Base-by-base conservation (phyloP, 441 rosid species). In the Populus hybrid region DNA sequence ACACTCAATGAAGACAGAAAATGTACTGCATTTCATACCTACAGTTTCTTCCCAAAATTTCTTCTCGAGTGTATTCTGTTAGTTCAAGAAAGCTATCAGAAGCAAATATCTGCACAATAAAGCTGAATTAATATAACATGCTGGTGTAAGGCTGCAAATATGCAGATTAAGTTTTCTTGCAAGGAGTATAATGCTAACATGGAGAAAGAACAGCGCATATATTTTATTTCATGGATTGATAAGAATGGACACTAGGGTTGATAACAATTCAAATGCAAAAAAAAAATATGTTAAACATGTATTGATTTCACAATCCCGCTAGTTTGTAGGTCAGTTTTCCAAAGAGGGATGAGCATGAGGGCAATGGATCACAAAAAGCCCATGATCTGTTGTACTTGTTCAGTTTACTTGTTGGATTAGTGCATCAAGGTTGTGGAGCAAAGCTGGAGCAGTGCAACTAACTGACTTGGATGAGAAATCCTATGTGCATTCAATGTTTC, bases 61-160 rank as follows among this genome's bases (percentile, higher is more conserved):
- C 97, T 83, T 95, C 99, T 1, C 99, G 92, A 67, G 98, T 76
- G 80, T 85, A 93, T 83, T 95, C 98, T 12, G 98, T 95, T 86
- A 95, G 76, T 84, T 95, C 97, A 82, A 95, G 97, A 83, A 95
- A 95, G 86, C 96, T 95, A 85, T 95, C 98, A 4, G 99, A 95
- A 30, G 99, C 99, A 84, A 93, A 95, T 81, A 95, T 95, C 99
- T 95, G 92, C 87, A 85, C 28, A 73, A 14, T 71, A 57, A 76
- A 9, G 21, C 69, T 28, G 38, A 77, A 75, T 69, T 23, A 40
- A 21, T 73, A 28, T 59, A 75, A 78, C 74, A 50, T 50, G 57
- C 57, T 50, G 53, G 9, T 70, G 32, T 61, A 69, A 65, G 6
- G 23, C 69, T 57, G 16, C 3, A 63, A 50, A 23, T 36, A 7